phyloP scores from a whole-genome alignment of 345 rosid species.

The Aquilaria sinensis region DNA sequence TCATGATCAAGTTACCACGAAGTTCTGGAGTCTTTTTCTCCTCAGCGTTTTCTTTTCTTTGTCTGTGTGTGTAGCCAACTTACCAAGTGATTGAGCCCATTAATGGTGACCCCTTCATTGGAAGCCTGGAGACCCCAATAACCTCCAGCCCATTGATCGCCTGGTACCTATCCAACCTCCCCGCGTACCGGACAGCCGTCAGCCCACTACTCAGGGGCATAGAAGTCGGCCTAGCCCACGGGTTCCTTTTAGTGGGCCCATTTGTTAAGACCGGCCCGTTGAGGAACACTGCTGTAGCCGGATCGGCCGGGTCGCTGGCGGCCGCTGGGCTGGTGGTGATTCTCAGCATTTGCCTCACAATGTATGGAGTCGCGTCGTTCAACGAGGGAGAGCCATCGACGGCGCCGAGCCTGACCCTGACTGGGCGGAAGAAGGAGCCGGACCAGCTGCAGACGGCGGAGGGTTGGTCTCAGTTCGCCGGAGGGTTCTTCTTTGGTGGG shows the following conservation, averaged over 20 bases:
- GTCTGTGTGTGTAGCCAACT: constrained; percentile 52
- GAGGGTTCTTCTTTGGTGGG: constrained; percentile 97
- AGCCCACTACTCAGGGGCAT: constrained; percentile 88
- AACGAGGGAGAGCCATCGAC: constrained; percentile 78
- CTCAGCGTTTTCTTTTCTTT: background rate
- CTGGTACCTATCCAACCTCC: constrained; percentile 95
- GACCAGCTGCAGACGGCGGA: constrained; percentile 92
- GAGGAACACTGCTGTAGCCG: constrained; percentile 80
- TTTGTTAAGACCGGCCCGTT: constrained; percentile 85
- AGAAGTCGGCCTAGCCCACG: constrained; percentile 88
- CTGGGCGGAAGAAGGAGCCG: constrained; percentile 91
- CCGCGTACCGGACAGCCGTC: constrained; percentile 89
- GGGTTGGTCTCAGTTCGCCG: constrained; percentile 88
- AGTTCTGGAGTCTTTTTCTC: background rate
- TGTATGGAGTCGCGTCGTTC: constrained; percentile 78
- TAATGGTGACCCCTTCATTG: constrained; percentile 96
- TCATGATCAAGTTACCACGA: background rate
- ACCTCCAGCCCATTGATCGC: constrained; percentile 94
- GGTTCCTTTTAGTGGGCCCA: constrained; percentile 81
- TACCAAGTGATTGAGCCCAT: constrained; percentile 94
- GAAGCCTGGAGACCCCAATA: constrained; percentile 90
- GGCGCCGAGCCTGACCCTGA: constrained; percentile 77
- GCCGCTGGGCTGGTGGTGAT: constrained; percentile 87
- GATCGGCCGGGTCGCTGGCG: constrained; percentile 70
- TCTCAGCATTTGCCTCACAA: constrained; percentile 81